Evolutionary conservation across 2,329 filamentous ascomycete genomes (phyloP), one percentile per base, ranked within the genome.

Genomic region (Orbilia ellipsospora): DNA sequence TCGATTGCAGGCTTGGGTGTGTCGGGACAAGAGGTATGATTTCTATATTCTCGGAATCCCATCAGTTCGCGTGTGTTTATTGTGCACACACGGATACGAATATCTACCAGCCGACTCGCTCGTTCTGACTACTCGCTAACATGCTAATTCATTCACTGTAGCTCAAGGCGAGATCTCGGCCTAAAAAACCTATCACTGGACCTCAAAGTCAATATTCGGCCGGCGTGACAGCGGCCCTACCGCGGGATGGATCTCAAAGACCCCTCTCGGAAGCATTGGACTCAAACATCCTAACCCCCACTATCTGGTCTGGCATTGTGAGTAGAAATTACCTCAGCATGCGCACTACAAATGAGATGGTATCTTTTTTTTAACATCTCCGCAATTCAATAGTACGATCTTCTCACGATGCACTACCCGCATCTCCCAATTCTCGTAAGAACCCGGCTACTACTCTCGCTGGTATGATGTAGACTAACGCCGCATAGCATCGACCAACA

Each of bases 391-490:
- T 60, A 84, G 83, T 90, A 91, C 78, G 87, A 88, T 78, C 87
- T 92, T 28, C 92, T 90, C 81, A 88, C 90, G 78, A 84, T 89
- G 50, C 90, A 93, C 80, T 92, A 90, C 0, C 89, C 90, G 0
- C 90, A 92, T 80, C 85, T 93, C 45, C 88, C 90, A 0, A 93
- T 93, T 79, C 81, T 93, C 6, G 72, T 75, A 86, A 86, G 78
- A 84, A 67, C 83, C 87, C 16, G 54, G 50, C 77, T 83, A 82
- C n/a, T 82, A 82, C 77, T 83, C 82, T 75, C 83, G 82, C 31
- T 63, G 81, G 80, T 23, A 69, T 44, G 79, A 66, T 78, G 78
- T 10, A 62, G 56, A 80, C 78, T 26, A 45, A 77, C 45, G 36
- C 81, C 51, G 13, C 13, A 13, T 77, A 18, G 80, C 80, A 51